Base-by-base conservation (phyloP, 83 land plant genomes). In the Isoetes engelmannii region DNA sequence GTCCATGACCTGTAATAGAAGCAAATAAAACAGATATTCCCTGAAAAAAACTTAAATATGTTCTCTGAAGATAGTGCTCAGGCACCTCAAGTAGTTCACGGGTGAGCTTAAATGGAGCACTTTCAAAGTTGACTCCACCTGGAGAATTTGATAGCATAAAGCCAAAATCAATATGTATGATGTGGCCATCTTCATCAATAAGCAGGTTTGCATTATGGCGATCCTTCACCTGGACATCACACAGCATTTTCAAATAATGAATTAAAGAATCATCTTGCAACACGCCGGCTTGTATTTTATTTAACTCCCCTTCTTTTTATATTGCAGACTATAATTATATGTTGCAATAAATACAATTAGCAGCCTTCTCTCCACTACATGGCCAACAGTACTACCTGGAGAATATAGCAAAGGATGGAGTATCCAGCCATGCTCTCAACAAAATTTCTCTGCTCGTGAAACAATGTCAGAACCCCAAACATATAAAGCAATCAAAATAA, bases 341-440 rank as follows among this genome's bases (percentile, higher is more conserved):
- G 37, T 28, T 28, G 37, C 37, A 28, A 2, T 28, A 28, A 28
- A 0, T 28, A 28, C 37, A 28, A 28, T 28, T 28, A 28, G 37
- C 37, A 28, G 37, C 37, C 37, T 28, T 28, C 37, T 0, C 37
- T 28, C 37, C 37, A 0, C 37, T 28, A 28, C 2, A 2, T 28
- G 37, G 37, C 37, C 37, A 28, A 28, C 37, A 28, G 2, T 28
- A 28, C 37, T 65, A 92, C 99, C 89, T 96, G 99, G 53, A 96
- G 80, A 63, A 96, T 83, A 76, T 96, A 96, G 73, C 97, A 92
- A 4, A 96, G 74, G 47, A 96, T 83, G 56, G 99, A 96, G 79
- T 96, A 96, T 18, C 99, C 99, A 60, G 97, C 99, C 99, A 96
- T 96, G 78, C 99, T 96, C 77, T 96, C 99, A 58, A 96, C 99